A percentile compares a stretch with the other conserved stretches of the same genome.
These are phyloP conservation scores for Ustilago bromivora DNA, from an alignment of 1,284 basidiomycete species.

Conservation along the genomic window DNA sequence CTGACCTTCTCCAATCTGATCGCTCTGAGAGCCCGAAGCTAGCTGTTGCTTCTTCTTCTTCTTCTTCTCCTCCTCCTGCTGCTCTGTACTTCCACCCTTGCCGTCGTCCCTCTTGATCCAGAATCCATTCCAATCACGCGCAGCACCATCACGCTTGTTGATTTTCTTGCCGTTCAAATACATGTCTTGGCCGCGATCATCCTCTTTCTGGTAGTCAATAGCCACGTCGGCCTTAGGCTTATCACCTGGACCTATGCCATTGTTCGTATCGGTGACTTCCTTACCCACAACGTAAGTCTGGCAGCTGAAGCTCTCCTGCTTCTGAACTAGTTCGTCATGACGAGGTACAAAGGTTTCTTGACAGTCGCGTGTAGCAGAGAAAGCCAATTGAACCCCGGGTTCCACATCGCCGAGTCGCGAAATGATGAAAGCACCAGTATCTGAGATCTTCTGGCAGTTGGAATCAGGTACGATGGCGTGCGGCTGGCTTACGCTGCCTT, in stretches of 20 bases:
- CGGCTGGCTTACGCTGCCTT: background rate
- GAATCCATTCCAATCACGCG: background rate
- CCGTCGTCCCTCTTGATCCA: background rate
- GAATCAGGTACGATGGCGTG: slow-evolving; percentile 23
- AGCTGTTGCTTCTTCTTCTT: background rate
- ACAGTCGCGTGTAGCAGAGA: slow-evolving; percentile 24
- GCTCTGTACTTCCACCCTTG: background rate
- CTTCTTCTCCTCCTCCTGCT: background rate
- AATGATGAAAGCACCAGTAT: slow-evolving; percentile 26
- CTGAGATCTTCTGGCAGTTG: slow-evolving; percentile 23
- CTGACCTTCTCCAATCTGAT: background rate
- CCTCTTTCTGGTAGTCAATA: background rate
- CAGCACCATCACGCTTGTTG: background rate
- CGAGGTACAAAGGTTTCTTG: slow-evolving; percentile 14
- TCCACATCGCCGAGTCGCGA: background rate
- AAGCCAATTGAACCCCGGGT: slow-evolving; percentile 6
- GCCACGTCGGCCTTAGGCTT: background rate
- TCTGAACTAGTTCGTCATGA: background rate
- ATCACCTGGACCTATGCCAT: background rate
- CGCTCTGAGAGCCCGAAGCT: background rate
- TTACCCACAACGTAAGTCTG: background rate
- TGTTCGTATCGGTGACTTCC: background rate
- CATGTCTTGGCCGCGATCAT: background rate
- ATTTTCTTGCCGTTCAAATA: background rate
- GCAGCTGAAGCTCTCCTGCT: background rate